These are phyloP conservation scores for Pseudotsuga menziesii DNA, from an alignment of 75 land plant species.

Conservation along the genomic window DNA sequence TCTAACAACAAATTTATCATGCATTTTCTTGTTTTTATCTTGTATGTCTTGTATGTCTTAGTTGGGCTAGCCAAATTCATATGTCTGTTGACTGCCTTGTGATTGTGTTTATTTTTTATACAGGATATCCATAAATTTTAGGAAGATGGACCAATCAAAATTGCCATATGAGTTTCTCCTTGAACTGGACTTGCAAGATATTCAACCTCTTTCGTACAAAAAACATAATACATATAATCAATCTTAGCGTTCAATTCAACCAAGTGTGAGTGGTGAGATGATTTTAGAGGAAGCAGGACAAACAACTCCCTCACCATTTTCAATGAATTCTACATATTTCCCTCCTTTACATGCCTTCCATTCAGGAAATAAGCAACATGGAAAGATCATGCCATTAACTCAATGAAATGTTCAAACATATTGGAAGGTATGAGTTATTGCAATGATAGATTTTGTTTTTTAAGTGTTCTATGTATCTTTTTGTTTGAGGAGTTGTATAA, in stretches of 20 bases:
- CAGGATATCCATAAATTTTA: conserved; percentile 75
- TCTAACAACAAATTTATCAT: too few relatives aligned
- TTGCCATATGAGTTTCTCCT: conserved; percentile 33
- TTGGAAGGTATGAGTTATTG: neutral
- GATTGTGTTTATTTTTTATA: neutral
- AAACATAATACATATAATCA: neutral
- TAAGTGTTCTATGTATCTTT: neutral
- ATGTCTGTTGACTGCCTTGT: neutral
- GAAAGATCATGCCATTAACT: neutral
- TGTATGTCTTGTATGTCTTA: too few relatives aligned
- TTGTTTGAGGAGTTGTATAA: neutral
- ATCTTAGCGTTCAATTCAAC: neutral
- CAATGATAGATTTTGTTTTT: neutral
- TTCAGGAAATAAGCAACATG: neutral
- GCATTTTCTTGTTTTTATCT: too few relatives aligned
- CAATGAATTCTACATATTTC: neutral
- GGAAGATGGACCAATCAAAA: conserved; percentile 67
- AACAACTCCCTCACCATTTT: neutral
- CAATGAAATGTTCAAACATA: neutral
- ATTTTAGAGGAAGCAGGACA: neutral
- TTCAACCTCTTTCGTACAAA: conserved; percentile 28
- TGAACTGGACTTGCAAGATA: conserved; percentile 43
- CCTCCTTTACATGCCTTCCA: neutral
- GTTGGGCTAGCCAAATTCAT: neutral
- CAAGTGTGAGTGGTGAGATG: neutral